Base-by-base conservation (phyloP, 148 eudicot genomes). In the Silene conica region DNA sequence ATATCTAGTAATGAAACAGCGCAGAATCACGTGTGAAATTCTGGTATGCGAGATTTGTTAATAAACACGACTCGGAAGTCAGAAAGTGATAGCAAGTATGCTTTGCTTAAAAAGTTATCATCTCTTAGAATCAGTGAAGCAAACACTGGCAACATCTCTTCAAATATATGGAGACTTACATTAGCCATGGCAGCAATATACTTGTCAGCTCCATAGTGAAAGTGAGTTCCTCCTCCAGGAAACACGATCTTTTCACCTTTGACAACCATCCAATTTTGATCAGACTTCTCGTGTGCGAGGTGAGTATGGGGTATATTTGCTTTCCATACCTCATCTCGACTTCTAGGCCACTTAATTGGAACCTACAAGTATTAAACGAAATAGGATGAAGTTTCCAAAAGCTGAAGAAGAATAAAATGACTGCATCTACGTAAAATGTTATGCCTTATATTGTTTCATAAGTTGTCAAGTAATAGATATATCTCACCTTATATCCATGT, bases 211-310 rank as follows among this genome's bases (percentile, higher is more conserved):
- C 99, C 99, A 57, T 92, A 87, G 76, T 96, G 99, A 79, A 96
- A 96, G 78, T 96, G 99, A 75, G 99, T 96, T 70, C 99, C 99
- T 69, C 99, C 99, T 38, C 99, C 99, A 63, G 99, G 99, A 79
- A 96, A 96, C 23, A 79, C 69, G 21, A 96, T 96, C 80, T 89
- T 96, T 54, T 96, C 96, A 73, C 91, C 96, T 82, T 90, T 96
- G 66, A 87, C 99, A 85, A 96, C 94, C 99, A 96, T 96, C 99
- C 99, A 96, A 70, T 92, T 96, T 67, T 96, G 99, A 81, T 96
- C 99, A 72, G 99, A 96, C 83, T 96, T 92, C 80, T 96, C 99
- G 45, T 90, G 85, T 70, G 99, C 99, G 78, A 96, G 96, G 86
- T 96, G 99, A 76, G 99, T 96, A 71, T 96, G 99, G 72, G 99